Percentiles rank a stretch among this genome's conserved stretches.
phyloP scores from a whole-genome alignment of 805 yeast genomes.

The Lipomyces orientalis region DNA sequence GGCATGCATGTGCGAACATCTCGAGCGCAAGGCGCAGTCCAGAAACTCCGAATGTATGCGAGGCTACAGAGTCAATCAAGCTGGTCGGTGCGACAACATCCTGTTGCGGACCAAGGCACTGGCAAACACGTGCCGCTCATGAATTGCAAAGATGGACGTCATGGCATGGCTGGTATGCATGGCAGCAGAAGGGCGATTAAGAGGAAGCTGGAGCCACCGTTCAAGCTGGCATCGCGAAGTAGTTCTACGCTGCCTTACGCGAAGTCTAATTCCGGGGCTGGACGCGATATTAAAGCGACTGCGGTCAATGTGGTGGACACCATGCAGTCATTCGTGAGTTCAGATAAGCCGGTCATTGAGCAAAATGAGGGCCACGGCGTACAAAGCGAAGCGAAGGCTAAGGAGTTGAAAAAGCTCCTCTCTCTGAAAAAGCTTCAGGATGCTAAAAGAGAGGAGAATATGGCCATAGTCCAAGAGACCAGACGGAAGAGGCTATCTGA shows the following conservation, averaged over 20 bases:
- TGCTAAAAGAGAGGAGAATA: background rate
- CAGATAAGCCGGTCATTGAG: background rate
- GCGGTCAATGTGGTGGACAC: background rate
- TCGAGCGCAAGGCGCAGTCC: background rate
- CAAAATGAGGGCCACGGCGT: background rate
- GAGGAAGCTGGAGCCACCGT: too few relatives aligned
- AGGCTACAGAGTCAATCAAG: slow-evolving; percentile 1
- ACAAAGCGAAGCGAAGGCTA: background rate
- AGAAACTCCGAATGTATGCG: background rate
- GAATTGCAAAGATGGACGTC: too few relatives aligned
- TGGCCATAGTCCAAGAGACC: background rate
- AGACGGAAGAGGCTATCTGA: background rate
- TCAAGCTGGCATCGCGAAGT: background rate
- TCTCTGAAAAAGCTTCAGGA: background rate
- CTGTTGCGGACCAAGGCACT: too few relatives aligned
- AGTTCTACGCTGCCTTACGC: background rate
- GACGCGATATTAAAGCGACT: background rate
- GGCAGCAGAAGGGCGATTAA: too few relatives aligned
- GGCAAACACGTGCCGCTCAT: too few relatives aligned
- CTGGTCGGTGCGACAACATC: background rate
- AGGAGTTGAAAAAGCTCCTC: background rate
- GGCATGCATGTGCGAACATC: background rate
- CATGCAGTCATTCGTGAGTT: background rate
- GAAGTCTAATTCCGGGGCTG: background rate
- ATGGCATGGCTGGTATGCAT: too few relatives aligned